Evolutionary conservation across 2,329 filamentous ascomycete genomes (phyloP).

Genomic region (Claviceps pazoutovae): DNA sequence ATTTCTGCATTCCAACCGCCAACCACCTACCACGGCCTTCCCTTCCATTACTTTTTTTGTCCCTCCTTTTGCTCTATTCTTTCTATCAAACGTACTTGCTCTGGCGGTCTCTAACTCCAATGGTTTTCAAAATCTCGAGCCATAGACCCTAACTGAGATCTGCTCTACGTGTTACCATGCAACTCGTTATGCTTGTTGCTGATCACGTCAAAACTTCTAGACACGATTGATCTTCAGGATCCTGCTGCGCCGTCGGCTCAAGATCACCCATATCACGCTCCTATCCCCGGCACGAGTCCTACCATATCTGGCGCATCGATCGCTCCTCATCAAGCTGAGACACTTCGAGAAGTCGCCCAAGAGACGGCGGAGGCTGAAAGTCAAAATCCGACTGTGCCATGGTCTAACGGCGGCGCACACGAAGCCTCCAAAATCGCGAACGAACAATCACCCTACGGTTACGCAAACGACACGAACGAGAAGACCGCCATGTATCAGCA

Average conservation of each 20-base stretch:
- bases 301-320: slow-evolving; percentile 30
- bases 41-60: background rate
- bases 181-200: slow-evolving; percentile 1
- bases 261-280: slow-evolving; percentile 43
- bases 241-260: slow-evolving; percentile 69
- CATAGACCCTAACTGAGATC: background rate
- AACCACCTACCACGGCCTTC: slow-evolving; percentile 1
- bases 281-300: slow-evolving; percentile 23
- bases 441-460: slow-evolving; percentile 31
- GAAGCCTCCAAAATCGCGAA: slow-evolving; percentile 23
- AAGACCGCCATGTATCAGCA: slow-evolving; percentile 19
- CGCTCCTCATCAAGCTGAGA: slow-evolving; percentile 73
- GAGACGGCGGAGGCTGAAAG: slow-evolving; percentile 62
- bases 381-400: slow-evolving; percentile 48
- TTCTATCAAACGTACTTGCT: background rate
- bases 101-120: background rate
- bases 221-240: slow-evolving; percentile 91
- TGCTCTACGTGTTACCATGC: background rate
- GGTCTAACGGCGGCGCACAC: slow-evolving; percentile 28
- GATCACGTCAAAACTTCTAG: slow-evolving; percentile 28
- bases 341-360: slow-evolving; percentile 65
- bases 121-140: background rate
- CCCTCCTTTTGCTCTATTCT: background rate
- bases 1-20: slow-evolving; percentile 15
- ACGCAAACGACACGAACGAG: slow-evolving; percentile 15